Percentiles rank a stretch among this genome's conserved stretches.
Conservation (phyloP, 106 monocot genomes). For the Allium fistulosum region DNA sequence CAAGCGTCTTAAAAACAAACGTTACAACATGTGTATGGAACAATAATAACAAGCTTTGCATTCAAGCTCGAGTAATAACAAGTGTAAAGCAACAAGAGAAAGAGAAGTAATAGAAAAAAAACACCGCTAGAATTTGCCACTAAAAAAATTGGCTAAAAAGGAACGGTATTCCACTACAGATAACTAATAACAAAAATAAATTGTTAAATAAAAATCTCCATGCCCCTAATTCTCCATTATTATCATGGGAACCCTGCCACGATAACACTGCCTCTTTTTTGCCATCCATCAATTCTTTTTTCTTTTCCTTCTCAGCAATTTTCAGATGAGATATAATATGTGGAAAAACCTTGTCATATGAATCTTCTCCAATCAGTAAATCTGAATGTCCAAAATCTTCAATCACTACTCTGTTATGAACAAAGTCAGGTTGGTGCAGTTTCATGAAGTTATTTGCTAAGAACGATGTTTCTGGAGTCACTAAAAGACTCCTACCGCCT, state of each 20-base stretch:
- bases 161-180: background rate
- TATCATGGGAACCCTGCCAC: conserved; percentile 20
- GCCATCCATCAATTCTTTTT: background rate
- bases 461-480: conserved; percentile 19
- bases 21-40: too few species aligned
- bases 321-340: conserved; percentile 28
- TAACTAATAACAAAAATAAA: background rate
- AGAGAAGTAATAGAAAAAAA: too few species aligned
- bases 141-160: too few species aligned
- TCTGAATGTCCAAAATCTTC: conserved; percentile 36
- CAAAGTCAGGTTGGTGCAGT: conserved; percentile 22
- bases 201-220: background rate
- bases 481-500: conserved; percentile 25
- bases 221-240: background rate
- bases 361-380: conserved; percentile 30
- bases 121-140: too few species aligned
- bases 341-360: conserved; percentile 24
- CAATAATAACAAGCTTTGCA: too few species aligned
- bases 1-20: too few species aligned
- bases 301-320: conserved; percentile 15
- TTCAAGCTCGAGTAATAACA: too few species aligned
- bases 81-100: too few species aligned
- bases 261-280: conserved; percentile 1
- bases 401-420: conserved; percentile 29
- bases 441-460: conserved; percentile 28